These are phyloP conservation scores for Talaromyces sp. DNA, from an alignment of 2,329 filamentous ascomycete species.

Conservation along the genomic window DNA sequence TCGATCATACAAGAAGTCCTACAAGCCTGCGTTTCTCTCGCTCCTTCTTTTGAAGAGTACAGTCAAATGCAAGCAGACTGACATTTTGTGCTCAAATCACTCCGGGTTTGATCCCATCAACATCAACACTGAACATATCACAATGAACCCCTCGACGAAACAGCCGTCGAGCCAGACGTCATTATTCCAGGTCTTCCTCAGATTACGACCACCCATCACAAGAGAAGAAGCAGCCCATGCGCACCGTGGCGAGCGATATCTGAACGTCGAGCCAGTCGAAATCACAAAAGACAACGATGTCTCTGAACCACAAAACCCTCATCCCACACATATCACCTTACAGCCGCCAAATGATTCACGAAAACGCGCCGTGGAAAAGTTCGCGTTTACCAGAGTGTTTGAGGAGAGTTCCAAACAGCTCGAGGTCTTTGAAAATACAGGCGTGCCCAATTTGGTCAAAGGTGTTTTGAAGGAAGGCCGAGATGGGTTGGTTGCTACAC, in stretches of 20 bases:
- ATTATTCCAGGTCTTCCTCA: constrained; percentile 88
- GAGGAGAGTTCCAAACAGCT: constrained; percentile 80
- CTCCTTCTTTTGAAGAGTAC: not conserved
- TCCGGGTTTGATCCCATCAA: not conserved
- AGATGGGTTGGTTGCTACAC: constrained; percentile 83
- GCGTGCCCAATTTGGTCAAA: constrained; percentile 70
- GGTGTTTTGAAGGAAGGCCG: constrained; percentile 80
- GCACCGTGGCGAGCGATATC: constrained; percentile 59
- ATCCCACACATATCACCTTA: constrained; percentile 68
- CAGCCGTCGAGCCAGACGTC: constrained; percentile 47
- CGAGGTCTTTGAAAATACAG: constrained; percentile 79
- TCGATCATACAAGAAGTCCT: not conserved
- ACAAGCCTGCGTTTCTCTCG: not conserved
- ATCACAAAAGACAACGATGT: constrained; percentile 33
- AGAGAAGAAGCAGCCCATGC: constrained; percentile 36
- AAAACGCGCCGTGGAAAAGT: constrained; percentile 85
- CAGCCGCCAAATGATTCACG: constrained; percentile 79
- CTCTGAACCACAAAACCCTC: constrained; percentile 22
- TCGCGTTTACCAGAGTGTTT: constrained; percentile 91
- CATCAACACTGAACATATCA: not conserved
- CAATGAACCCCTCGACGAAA: constrained; percentile 44
- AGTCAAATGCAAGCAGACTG: not conserved
- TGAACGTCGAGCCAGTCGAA: constrained; percentile 66
- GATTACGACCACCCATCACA: constrained; percentile 65
- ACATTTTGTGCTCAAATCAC: not conserved